Percentiles rank a stretch among this genome's conserved stretches.
Conservation (phyloP, 257 asterid genomes). For the Thymus quinquecostatus region DNA sequence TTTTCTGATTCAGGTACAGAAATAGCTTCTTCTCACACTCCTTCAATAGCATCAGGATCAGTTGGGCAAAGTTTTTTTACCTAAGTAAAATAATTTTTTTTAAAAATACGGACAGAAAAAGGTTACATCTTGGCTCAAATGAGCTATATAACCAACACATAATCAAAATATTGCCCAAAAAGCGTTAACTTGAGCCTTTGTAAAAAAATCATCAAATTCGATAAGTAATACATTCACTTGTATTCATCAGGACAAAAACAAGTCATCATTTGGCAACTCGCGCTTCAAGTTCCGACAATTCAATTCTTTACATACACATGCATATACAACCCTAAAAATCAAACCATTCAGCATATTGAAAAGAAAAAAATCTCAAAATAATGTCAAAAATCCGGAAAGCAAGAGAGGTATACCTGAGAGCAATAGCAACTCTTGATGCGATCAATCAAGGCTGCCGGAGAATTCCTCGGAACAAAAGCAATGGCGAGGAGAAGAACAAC, state of each 20-base stretch:
- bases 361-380: not conserved
- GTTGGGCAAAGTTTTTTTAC: slow-evolving; percentile 86
- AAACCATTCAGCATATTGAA: not conserved
- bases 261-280: not conserved
- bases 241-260: too few relatives aligned
- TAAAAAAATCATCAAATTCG: not conserved
- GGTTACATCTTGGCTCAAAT: not conserved
- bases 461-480: slow-evolving; percentile 34
- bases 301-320: not conserved
- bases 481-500: slow-evolving; percentile 42
- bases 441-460: slow-evolving; percentile 26
- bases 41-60: slow-evolving; percentile 93
- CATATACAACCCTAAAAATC: slow-evolving; percentile 19
- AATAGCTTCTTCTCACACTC: slow-evolving; percentile 97
- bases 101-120: not conserved
- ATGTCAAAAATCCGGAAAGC: not conserved
- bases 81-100: slow-evolving; percentile 37
- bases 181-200: too few relatives aligned
- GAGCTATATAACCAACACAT: not conserved
- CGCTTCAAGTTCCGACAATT: slow-evolving; percentile 1
- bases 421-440: slow-evolving; percentile 40
- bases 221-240: not conserved
- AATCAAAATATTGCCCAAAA: not conserved
- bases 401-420: slow-evolving; percentile 36
- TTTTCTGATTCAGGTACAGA: slow-evolving; percentile 67